Base-by-base conservation (phyloP, 2,329 filamentous ascomycete genomes). In the Incumbomyces delicatus region DNA sequence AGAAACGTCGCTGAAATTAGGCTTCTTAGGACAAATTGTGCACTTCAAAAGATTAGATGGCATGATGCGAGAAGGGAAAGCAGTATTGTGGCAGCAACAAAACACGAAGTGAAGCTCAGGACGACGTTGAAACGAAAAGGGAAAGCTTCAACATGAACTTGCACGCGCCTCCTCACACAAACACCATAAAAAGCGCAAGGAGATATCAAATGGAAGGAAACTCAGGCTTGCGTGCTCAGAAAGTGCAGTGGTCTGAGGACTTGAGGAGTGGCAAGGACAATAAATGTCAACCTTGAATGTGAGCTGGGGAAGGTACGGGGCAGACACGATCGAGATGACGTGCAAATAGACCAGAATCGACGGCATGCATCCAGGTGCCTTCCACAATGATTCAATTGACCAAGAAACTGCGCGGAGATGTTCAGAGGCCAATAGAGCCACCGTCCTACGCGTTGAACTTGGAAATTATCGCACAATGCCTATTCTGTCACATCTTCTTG, bases 1-100 rank as follows among this genome's bases (percentile, higher is more conserved):
- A 30, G 89, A 95, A 37, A 88, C 74, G 65, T 96, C 90, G 47
- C 87, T 94, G 67, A 95, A 95, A 27, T 68, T 77, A 33, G 87
- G 86, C 50, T 76, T 76, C 55, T 83, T 86, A 31, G 85, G 83
- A 63, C 90, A 96, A 56, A 95, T 82, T 59, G 75, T 81, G 77
- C 90, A 96, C 56, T 79, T 69, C 53, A 59, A 57, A 50, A 59
- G 33, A 50, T 55, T 41, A 45, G 40, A 39, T 44, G 48, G 49
- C 53, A 56, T 55, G 56, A 52, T 47, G 33, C 30, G 45, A 46
- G 37, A 54, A 44, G 49, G 53, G 50, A 49, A 48, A 49, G 39
- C 50, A 58, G 48, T 51, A 40, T 41, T 46, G 22, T 27, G 43
- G 46, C 44, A 56, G 50, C 58, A 52, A 44, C 48, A 51, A 53